Evolutionary conservation across 345 rosid species (phyloP), one percentile per base, ranked within the genome.

Genomic region (Arabis hirsuta): DNA sequence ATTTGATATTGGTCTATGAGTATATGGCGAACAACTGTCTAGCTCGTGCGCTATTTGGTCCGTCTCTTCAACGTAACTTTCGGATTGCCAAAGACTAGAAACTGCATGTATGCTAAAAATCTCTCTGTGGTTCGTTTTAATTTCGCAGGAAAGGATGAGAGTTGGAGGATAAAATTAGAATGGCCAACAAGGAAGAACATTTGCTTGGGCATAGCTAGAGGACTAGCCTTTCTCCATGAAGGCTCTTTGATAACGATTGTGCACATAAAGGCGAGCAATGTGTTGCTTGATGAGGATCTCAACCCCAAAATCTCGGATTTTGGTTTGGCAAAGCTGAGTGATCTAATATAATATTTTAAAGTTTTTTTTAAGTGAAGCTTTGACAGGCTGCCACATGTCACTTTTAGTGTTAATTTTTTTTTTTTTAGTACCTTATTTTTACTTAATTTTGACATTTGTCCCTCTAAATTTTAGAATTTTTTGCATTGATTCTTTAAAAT

Each of bases 251-350:
- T 92, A 77, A 92, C 84, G 80, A 86, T 92, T 73, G 93, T 92
- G 74, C 98, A 92, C 68, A 90, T 90, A 61, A 92, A 92, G 86
- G 82, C 93, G 8, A 88, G 97, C 82, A 90, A 90, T 36, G 93
- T 92, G 69, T 81, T 92, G 73, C 92, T 92, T 31, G 96, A 92
- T 60, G 86, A 86, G 79, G 83, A 90, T 74, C 81, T 90, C 39
- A 85, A 84, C 67, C 86, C 98, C 2, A 92, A 92, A 76, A 92
- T 92, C 67, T 92, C 98, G 29, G 96, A 92, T 74, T 92, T 92
- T 67, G 98, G 98, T 73, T 62, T 92, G 74, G 96, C 98, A 24
- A 92, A 88, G 87, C 85, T 92, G 7, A 82, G 82, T 43, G 95
- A 92, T 65, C n/a, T n/a, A n/a, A n/a, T n/a, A n/a, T n/a, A n/a